Conservation (phyloP, 1,284 basidiomycete species). For the Meripilus lineatus region DNA sequence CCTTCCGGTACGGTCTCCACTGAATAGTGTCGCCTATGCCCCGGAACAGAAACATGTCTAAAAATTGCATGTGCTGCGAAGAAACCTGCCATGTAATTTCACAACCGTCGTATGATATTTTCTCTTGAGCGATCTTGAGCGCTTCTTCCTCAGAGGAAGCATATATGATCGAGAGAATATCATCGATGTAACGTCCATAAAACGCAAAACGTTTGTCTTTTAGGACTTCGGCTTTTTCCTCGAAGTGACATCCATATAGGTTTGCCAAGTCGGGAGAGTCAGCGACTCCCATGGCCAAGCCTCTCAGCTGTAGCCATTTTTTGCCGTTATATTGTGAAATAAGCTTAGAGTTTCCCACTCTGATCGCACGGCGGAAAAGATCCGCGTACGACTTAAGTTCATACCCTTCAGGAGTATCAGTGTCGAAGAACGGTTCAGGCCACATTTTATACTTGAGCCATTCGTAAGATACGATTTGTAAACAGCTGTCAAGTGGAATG, state of each 20-base stretch:
- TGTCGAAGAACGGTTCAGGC: not conserved
- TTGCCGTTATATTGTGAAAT: not conserved
- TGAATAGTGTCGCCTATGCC: too few relatives aligned
- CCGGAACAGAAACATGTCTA: too few relatives aligned
- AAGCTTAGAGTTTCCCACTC: not conserved
- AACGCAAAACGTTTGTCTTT: not conserved
- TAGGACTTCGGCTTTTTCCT: slow-evolving; percentile 12
- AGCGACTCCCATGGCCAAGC: slow-evolving; percentile 33
- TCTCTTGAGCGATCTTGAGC: slow-evolving; percentile 24
- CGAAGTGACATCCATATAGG: slow-evolving; percentile 24
- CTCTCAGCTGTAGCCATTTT: slow-evolving; percentile 5
- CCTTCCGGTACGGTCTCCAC: too few relatives aligned
- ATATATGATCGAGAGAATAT: not conserved
- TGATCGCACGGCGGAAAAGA: not conserved
- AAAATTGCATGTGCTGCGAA: too few relatives aligned
- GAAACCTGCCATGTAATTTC: too few relatives aligned
- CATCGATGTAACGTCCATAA: not conserved
- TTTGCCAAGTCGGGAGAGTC: slow-evolving; percentile 30
- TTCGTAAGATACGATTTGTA: not conserved
- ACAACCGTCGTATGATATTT: too few relatives aligned
- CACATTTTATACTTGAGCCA: not conserved
- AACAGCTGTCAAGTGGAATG: not conserved
- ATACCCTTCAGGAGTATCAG: not conserved
- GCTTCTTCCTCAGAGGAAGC: not conserved
- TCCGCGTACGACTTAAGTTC: not conserved